These are phyloP conservation scores for Setaria viridis DNA, from an alignment of 202 grass and related monocot genomes.

Conservation along the genomic window DNA sequence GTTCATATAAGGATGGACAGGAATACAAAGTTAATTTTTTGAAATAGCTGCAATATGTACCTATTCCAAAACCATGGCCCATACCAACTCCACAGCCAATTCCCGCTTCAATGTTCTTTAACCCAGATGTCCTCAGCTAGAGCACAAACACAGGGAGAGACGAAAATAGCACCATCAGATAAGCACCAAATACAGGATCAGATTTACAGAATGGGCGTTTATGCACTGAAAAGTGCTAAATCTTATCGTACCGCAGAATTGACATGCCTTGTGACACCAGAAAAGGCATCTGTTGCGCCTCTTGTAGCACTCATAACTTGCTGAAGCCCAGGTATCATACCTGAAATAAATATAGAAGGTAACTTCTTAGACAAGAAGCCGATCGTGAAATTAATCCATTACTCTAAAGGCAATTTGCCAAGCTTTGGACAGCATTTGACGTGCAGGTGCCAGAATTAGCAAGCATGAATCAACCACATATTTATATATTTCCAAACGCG, in stretches of 20 bases:
- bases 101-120: conserved; percentile 85
- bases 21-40: background rate
- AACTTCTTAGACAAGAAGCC: conserved; percentile 14
- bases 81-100: conserved; percentile 93
- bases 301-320: conserved; percentile 93
- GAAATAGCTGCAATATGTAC: conserved; percentile 47
- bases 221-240: background rate
- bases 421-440: background rate
- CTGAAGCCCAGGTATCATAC: conserved; percentile 83
- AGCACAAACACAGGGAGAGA: conserved; percentile 5
- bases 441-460: background rate
- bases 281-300: conserved; percentile 90
- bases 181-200: conserved; percentile 10
- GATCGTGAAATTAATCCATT: conserved; percentile 14
- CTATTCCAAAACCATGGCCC: conserved; percentile 95
- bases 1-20: background rate
- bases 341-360: conserved; percentile 49
- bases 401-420: background rate
- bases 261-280: conserved; percentile 79
- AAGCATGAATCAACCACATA: conserved; percentile 8
- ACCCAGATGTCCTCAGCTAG: conserved; percentile 74
- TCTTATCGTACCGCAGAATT: conserved; percentile 70
- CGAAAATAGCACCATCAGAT: conserved; percentile 29
- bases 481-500: background rate
- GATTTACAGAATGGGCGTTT: background rate